These are phyloP conservation scores for Aureoboletus auriporus DNA, from an alignment of 768 basidiomycete species.

Conservation along the genomic window DNA sequence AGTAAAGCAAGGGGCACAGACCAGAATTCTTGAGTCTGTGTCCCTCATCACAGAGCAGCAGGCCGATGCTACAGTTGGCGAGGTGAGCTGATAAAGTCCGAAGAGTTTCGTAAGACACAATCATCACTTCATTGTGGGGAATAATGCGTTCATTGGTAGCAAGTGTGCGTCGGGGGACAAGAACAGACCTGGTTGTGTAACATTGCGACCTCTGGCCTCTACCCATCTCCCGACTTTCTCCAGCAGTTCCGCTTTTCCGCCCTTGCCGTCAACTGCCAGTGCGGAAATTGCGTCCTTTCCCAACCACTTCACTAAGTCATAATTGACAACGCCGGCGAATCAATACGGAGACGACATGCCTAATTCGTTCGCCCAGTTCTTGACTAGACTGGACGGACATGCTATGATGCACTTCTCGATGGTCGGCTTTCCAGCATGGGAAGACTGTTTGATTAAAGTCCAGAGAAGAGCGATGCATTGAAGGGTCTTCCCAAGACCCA, in stretches of 20 bases:
- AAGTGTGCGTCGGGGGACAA: background rate
- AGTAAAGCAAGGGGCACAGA: conserved; percentile 29
- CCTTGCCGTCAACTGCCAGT: conserved; percentile 89
- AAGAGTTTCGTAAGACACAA: conserved; percentile 96
- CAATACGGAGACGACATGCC: conserved; percentile 41
- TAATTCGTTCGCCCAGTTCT: conserved; percentile 98
- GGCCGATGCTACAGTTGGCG: conserved; percentile 75
- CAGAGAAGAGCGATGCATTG: conserved; percentile 96
- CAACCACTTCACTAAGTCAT: conserved; percentile 82
- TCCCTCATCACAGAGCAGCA: conserved; percentile 96
- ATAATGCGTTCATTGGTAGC: background rate
- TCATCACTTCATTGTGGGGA: conserved; percentile 69
- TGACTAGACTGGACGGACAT: conserved; percentile 94
- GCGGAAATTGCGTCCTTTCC: conserved; percentile 80
- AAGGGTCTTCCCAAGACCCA: conserved; percentile 96
- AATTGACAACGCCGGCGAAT: background rate
- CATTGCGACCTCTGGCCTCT: conserved; percentile 79
- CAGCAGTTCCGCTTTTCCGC: conserved; percentile 76
- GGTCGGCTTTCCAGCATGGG: conserved; percentile 75
- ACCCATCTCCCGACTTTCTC: conserved; percentile 87
- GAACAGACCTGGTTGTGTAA: conserved; percentile 80
- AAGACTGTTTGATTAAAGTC: conserved; percentile 95
- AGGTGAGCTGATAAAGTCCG: conserved; percentile 76
- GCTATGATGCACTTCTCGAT: conserved; percentile 98
- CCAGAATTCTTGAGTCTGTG: conserved; percentile 96